A percentile compares a stretch with the other conserved stretches of the same genome.
phyloP scores from a whole-genome alignment of 2,329 filamentous ascomycete species.

The Paramyrothecium sp. region DNA sequence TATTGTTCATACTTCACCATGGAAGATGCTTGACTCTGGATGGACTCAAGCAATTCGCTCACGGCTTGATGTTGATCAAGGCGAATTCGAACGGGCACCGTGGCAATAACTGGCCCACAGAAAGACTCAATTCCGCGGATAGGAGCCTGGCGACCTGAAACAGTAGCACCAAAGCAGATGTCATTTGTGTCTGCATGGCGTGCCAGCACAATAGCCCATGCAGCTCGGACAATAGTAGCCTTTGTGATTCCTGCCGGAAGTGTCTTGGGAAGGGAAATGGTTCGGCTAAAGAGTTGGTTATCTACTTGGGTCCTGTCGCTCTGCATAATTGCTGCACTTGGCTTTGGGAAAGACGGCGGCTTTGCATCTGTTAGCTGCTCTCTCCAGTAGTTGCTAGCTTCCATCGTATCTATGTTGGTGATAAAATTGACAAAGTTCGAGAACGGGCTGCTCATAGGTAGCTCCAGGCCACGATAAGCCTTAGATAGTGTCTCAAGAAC shows the following conservation, averaged over 20 bases:
- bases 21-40: not conserved
- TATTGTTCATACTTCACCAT: not conserved
- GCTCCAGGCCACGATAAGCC: slow-evolving; percentile 5
- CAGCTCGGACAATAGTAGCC: slow-evolving; percentile 18
- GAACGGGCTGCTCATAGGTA: slow-evolving; percentile 21
- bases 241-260: slow-evolving; percentile 10
- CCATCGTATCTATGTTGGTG: slow-evolving; percentile 23
- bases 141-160: slow-evolving; percentile 24
- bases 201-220: slow-evolving; percentile 21
- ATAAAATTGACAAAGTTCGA: slow-evolving; percentile 41
- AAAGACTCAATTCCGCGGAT: slow-evolving; percentile 22
- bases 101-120: slow-evolving; percentile 26
- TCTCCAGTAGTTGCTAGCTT: slow-evolving; percentile 31
- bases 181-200: slow-evolving; percentile 14
- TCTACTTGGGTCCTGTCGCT: slow-evolving; percentile 21
- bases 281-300: not conserved
- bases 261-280: not conserved
- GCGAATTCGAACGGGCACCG: slow-evolving; percentile 18
- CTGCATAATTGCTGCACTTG: slow-evolving; percentile 38
- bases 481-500: slow-evolving; percentile 17
- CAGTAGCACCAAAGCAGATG: slow-evolving; percentile 21
- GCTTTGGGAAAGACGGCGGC: not conserved
- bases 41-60: not conserved
- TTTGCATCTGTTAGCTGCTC: slow-evolving; percentile 28
- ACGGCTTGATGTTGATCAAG: not conserved